Evolutionary conservation across 78 protist species (phyloP).

Genomic region (Cavenderia fasciculata): DNA sequence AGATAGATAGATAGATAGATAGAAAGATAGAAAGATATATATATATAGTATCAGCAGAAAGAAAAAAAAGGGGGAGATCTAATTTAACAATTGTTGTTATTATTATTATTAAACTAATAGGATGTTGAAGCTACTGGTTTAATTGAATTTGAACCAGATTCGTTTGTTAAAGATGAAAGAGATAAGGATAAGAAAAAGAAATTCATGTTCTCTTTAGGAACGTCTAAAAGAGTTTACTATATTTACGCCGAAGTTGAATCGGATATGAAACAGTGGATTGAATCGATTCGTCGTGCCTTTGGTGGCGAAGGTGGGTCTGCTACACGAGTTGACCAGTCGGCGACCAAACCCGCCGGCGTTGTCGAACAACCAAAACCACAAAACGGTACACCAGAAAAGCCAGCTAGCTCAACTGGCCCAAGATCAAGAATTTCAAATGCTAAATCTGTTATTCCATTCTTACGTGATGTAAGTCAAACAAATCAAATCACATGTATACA

Average conservation of each 20-base stretch:
- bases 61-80: not conserved
- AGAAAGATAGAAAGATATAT: not conserved
- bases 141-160: slow-evolving; percentile 72
- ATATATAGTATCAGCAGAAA: no score
- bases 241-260: slow-evolving; percentile 72
- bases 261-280: slow-evolving; percentile 81
- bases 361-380: slow-evolving; percentile 2
- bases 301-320: slow-evolving; percentile 37
- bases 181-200: slow-evolving; percentile 76
- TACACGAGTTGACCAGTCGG: not conserved
- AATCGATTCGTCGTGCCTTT: slow-evolving; percentile 68
- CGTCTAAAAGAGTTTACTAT: slow-evolving; percentile 61
- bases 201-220: slow-evolving; percentile 70
- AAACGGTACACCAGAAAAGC: not conserved
- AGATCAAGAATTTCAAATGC: slow-evolving; percentile 61
- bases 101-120: not conserved
- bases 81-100: not conserved
- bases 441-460: slow-evolving; percentile 50
- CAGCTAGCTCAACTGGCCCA: slow-evolving; percentile 29
- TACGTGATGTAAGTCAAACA: slow-evolving; percentile 40
- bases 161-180: slow-evolving; percentile 54
- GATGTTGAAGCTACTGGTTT: slow-evolving; percentile 79
- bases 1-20: no score
- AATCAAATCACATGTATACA: no score
- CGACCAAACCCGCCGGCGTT: not conserved